Evolutionary conservation across 495 filamentous ascomycete genomes (phyloP).

Genomic region (Neurospora sp.): DNA sequence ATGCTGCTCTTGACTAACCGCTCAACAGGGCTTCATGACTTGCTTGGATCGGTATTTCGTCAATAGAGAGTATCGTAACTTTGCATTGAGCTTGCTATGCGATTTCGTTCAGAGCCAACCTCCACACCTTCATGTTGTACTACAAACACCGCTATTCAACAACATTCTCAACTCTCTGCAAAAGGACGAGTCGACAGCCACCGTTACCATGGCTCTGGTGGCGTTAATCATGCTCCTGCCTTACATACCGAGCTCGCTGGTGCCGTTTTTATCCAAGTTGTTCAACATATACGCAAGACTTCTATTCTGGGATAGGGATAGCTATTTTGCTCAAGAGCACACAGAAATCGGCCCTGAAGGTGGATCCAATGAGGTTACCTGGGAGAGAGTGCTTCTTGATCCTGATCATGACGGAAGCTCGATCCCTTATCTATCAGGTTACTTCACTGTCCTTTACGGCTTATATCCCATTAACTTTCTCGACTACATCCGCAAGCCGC

Average conservation of each 20-base stretch:
- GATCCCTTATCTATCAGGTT: slow-evolving; percentile 59
- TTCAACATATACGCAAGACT: slow-evolving; percentile 68
- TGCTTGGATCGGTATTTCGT: slow-evolving; percentile 51
- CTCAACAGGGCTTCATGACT: slow-evolving; percentile 45
- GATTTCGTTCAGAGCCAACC: slow-evolving; percentile 57
- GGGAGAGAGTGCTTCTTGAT: slow-evolving; percentile 50
- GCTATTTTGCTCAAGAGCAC: slow-evolving; percentile 22
- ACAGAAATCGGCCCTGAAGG: slow-evolving; percentile 21
- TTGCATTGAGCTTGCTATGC: slow-evolving; percentile 48
- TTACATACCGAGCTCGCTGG: slow-evolving; percentile 58
- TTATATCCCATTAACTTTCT: slow-evolving; percentile 73
- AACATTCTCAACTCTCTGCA: slow-evolving; percentile 60
- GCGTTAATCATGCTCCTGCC: slow-evolving; percentile 66
- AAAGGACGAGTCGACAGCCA: slow-evolving; percentile 59
- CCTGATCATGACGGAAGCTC: slow-evolving; percentile 48
- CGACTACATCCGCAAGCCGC: slow-evolving; percentile 66
- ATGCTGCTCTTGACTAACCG: background rate
- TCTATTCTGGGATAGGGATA: slow-evolving; percentile 59
- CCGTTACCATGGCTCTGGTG: slow-evolving; percentile 56
- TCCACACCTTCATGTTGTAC: slow-evolving; percentile 59
- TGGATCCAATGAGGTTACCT: slow-evolving; percentile 23
- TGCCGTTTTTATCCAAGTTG: slow-evolving; percentile 50
- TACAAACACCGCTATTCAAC: slow-evolving; percentile 55
- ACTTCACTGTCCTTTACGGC: slow-evolving; percentile 73
- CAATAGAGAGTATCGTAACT: slow-evolving; percentile 46